Evolutionary conservation across 805 yeast species (phyloP).

Genomic region (Ogataea trehalophila): DNA sequence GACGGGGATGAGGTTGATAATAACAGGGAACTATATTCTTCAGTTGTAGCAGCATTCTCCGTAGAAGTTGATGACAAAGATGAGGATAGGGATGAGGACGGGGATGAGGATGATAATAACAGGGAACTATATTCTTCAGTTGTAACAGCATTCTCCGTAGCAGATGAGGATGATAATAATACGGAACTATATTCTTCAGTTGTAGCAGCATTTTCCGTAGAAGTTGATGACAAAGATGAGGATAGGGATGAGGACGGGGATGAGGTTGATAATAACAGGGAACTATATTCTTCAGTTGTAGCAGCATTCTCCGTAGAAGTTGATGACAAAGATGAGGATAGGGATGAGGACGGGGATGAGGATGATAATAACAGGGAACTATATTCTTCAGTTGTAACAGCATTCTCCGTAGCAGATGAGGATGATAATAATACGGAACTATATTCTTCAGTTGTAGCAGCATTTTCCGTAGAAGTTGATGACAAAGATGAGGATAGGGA

Average conservation of each 20-base stretch:
- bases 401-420: too few species aligned
- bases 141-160: too few species aligned
- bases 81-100: not conserved
- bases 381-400: too few species aligned
- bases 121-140: too few species aligned
- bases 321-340: not conserved
- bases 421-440: too few species aligned
- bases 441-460: too few species aligned
- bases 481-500: not conserved
- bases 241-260: not conserved
- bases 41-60: slow-evolving; percentile 4
- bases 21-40: not conserved
- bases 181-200: too few species aligned
- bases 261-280: not conserved
- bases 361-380: too few species aligned
- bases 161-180: not conserved
- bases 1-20: not conserved
- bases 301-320: slow-evolving; percentile 1
- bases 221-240: not conserved
- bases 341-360: not conserved
- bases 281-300: not conserved
- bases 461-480: not conserved
- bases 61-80: not conserved
- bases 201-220: too few species aligned
- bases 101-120: too few species aligned